These are phyloP conservation scores for Dothidotthia symphoricarpi DNA, from an alignment of 2,329 filamentous ascomycete genomes.

Conservation along the genomic window DNA sequence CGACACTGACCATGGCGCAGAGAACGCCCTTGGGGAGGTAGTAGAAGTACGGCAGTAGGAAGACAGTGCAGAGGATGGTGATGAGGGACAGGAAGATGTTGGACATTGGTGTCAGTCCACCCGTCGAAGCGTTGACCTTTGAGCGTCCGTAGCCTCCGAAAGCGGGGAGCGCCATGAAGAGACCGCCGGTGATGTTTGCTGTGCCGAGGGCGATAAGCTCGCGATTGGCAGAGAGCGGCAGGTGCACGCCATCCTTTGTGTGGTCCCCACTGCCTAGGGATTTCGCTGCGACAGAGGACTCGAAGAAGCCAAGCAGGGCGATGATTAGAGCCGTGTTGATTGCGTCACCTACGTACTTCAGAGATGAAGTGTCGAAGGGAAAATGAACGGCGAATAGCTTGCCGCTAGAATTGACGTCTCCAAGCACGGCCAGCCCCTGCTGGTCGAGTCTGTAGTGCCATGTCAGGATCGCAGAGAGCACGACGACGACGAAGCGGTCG, in stretches of 20 bases:
- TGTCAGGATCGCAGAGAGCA: slow-evolving; percentile 76
- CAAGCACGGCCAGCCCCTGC: slow-evolving; percentile 78
- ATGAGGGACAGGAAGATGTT: slow-evolving; percentile 83
- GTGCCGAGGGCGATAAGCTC: slow-evolving; percentile 89
- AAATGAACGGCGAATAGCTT: slow-evolving; percentile 76
- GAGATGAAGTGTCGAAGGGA: slow-evolving; percentile 73
- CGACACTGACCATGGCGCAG: slow-evolving; percentile 90
- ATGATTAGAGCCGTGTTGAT: slow-evolving; percentile 93
- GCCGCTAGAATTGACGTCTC: slow-evolving; percentile 74
- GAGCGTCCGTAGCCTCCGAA: slow-evolving; percentile 96
- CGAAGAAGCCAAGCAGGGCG: slow-evolving; percentile 94
- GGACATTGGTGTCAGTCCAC: slow-evolving; percentile 89
- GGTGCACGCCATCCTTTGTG: slow-evolving; percentile 65
- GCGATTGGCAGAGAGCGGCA: slow-evolving; percentile 83
- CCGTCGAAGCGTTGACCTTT: slow-evolving; percentile 91
- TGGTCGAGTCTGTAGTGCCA: slow-evolving; percentile 75
- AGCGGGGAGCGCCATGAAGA: slow-evolving; percentile 87
- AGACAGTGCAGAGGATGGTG: slow-evolving; percentile 75
- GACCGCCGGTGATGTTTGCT: slow-evolving; percentile 85
- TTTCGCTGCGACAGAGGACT: slow-evolving; percentile 94
- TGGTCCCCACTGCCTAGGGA: slow-evolving; percentile 60
- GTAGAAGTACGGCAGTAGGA: slow-evolving; percentile 87
- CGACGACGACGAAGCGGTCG: slow-evolving; percentile 86
- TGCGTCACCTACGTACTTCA: slow-evolving; percentile 79
- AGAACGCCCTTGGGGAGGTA: slow-evolving; percentile 96